A percentile compares a stretch with the other conserved stretches of the same genome.
These are phyloP conservation scores for Globisporangium viniferum DNA, from an alignment of 352 stramenopile genomes.

Conservation along the genomic window DNA sequence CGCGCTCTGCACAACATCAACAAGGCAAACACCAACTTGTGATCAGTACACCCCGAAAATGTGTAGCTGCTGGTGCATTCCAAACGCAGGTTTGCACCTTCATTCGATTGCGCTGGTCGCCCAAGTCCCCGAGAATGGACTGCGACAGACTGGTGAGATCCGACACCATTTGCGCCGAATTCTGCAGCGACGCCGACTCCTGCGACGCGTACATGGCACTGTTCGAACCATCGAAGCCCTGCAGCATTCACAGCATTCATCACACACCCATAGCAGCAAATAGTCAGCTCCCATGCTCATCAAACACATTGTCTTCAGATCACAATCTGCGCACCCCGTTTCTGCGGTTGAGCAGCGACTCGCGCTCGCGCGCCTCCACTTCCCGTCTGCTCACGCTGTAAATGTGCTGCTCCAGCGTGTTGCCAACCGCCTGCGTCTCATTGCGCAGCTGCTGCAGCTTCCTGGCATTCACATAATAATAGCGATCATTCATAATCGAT, in stretches of 20 bases:
- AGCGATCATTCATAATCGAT: not conserved
- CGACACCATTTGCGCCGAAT: constrained; percentile 78
- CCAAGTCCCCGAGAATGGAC: constrained; percentile 69
- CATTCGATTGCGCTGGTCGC: constrained; percentile 62
- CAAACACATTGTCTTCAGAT: not conserved
- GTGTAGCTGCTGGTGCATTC: not conserved
- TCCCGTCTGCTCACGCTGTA: constrained; percentile 62
- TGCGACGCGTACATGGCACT: constrained; percentile 70
- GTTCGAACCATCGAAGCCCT: constrained; percentile 71
- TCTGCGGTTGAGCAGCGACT: constrained; percentile 69
- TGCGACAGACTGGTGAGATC: constrained; percentile 72
- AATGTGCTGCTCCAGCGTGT: constrained; percentile 76
- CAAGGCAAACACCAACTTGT: not conserved
- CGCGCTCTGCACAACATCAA: constrained; percentile 39
- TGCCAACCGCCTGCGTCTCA: constrained; percentile 62
- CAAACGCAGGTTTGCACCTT: constrained; percentile 33
- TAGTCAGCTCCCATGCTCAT: not conserved
- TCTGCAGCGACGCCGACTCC: constrained; percentile 74
- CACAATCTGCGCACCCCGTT: constrained; percentile 19
- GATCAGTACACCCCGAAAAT: not conserved
- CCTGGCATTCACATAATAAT: constrained; percentile 15
- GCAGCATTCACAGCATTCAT: not conserved
- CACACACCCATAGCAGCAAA: not conserved
- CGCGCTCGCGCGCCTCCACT: constrained; percentile 66
- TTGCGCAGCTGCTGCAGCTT: constrained; percentile 74